Evolutionary conservation across 495 filamentous ascomycete species (phyloP).

Genomic region (Podospora sp.): DNA sequence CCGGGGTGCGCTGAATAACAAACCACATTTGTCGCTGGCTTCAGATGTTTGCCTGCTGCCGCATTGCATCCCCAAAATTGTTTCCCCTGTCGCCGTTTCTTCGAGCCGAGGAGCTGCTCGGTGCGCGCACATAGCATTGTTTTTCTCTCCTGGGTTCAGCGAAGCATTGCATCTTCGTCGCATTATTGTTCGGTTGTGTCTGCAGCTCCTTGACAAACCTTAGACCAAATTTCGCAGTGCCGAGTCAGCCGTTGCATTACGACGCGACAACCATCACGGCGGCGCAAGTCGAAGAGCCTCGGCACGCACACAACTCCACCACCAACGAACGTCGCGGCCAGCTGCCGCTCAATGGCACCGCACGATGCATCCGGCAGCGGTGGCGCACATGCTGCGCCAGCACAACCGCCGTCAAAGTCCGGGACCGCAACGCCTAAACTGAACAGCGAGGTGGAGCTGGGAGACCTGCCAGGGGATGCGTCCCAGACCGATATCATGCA

Average conservation of each 20-base stretch:
- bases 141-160: neutral
- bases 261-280: neutral
- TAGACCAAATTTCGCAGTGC: neutral
- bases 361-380: constrained; percentile 28
- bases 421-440: constrained; percentile 61
- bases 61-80: constrained; percentile 6
- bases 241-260: neutral
- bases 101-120: neutral
- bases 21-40: neutral
- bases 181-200: neutral
- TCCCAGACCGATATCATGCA: constrained; percentile 91
- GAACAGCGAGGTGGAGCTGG: constrained; percentile 69
- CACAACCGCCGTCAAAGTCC: constrained; percentile 59
- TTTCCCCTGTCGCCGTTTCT: neutral
- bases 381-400: constrained; percentile 38
- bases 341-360: constrained; percentile 30
- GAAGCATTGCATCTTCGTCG: neutral
- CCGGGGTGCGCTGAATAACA: neutral
- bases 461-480: constrained; percentile 57
- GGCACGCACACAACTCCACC: neutral
- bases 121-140: neutral
- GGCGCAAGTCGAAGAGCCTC: neutral
- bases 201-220: neutral
- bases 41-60: neutral
- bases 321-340: neutral